Conservation (phyloP, 495 filamentous ascomycete species). For the Recurvomyces mirabilis region DNA sequence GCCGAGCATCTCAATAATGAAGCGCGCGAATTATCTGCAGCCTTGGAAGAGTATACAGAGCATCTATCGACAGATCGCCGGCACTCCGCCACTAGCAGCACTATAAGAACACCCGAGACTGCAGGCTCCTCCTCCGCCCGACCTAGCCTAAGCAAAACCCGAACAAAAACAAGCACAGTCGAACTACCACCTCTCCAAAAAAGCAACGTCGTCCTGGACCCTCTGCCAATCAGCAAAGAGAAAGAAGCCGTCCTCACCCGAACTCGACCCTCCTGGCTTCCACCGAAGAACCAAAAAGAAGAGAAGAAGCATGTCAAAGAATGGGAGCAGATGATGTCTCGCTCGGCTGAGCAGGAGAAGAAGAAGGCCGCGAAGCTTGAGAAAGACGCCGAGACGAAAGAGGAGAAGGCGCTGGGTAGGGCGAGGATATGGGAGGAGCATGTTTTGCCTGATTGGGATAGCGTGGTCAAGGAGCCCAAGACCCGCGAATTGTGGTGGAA, state of each 20-base stretch:
- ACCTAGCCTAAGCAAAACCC: conserved; percentile 29
- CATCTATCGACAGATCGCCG: conserved; percentile 26
- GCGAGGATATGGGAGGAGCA: conserved; percentile 79
- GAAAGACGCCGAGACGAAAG: conserved; percentile 48
- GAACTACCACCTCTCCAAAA: conserved; percentile 75
- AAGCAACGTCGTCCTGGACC: conserved; percentile 91
- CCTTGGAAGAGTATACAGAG: conserved; percentile 74
- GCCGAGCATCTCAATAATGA: conserved; percentile 69
- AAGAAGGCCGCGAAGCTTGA: conserved; percentile 38
- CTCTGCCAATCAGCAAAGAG: conserved; percentile 87
- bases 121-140: conserved; percentile 28
- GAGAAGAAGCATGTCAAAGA: conserved; percentile 84
- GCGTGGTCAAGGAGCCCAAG: conserved; percentile 56
- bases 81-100: too few species aligned
- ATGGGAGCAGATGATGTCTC: conserved; percentile 87
- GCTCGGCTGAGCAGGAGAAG: conserved; percentile 55
- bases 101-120: too few species aligned
- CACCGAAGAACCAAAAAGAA: conserved; percentile 85
- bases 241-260: conserved; percentile 86
- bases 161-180: conserved; percentile 44
- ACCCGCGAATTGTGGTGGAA: conserved; percentile 92
- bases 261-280: conserved; percentile 88
- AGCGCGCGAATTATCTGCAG: conserved; percentile 77
- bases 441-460: conserved; percentile 76
- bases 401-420: conserved; percentile 50